Evolutionary conservation across 2,329 filamentous ascomycete genomes (phyloP).

Genomic region (Fonsecaea nubica): DNA sequence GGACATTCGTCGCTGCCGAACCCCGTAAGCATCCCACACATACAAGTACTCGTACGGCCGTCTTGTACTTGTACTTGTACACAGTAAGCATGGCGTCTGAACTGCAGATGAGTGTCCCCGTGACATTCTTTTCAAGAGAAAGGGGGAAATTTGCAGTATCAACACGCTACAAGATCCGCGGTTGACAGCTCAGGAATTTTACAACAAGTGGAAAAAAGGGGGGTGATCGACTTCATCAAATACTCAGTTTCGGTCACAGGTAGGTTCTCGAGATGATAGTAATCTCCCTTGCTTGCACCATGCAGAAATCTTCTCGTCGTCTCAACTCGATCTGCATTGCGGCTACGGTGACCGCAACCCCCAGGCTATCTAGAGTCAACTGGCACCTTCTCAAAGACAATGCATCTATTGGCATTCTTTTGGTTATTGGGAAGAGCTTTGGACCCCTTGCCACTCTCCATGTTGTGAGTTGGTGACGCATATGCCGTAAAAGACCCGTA

Average conservation of each 20-base stretch:
- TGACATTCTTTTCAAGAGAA: background rate
- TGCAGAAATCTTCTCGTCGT: conserved; percentile 3
- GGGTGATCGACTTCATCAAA: background rate
- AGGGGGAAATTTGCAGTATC: background rate
- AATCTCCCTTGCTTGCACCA: background rate
- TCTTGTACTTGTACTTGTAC: background rate
- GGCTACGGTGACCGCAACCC: background rate
- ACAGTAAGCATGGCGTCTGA: background rate
- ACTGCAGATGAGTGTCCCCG: background rate
- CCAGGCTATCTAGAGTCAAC: conserved; percentile 1
- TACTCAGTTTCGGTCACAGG: background rate
- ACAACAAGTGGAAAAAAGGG: background rate
- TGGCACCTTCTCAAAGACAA: background rate
- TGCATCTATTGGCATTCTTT: conserved; percentile 15
- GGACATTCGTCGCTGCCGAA: background rate
- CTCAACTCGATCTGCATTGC: conserved; percentile 16
- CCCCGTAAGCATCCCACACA: background rate
- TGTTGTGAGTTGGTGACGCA: conserved; percentile 1
- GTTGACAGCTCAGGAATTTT: background rate
- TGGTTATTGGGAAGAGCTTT: conserved; percentile 3
- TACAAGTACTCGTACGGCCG: background rate
- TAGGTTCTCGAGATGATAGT: background rate
- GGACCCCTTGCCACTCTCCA: conserved; percentile 6
- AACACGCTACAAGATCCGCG: conserved; percentile 1
- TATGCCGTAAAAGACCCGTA: conserved; percentile 19